Evolutionary conservation across 2,329 filamentous ascomycete genomes (phyloP), one percentile per base, ranked within the genome.

Genomic region (Neurospora sp.): DNA sequence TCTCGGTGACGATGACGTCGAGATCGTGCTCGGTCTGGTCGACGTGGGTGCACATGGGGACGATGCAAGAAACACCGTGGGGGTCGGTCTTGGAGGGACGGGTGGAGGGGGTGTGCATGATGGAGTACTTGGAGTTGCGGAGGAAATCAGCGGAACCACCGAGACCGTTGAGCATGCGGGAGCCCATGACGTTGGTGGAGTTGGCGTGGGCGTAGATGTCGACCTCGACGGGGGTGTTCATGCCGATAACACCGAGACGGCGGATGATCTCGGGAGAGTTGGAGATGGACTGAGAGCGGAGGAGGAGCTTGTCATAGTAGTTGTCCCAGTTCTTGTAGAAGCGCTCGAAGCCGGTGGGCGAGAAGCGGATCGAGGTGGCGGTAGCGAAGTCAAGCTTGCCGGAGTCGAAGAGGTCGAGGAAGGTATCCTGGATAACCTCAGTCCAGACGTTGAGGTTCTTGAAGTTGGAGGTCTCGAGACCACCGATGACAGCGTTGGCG

Each of bases 181-280:
- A 90, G 73, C 93, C 93, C 89, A 96, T 93, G 28, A 97, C 93
- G 78, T 91, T 94, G 69, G 93, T 97, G 72, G 87, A 90, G 87
- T 97, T 97, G 76, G 93, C 93, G 82, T 97, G 93, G 2, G 93
- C 93, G 82, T 97, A 97, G 77, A 97, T 96, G 81, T 97, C 93
- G 17, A 97, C 93, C 82, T 97, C 93, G 66, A 97, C 92, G 28
- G 93, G 93, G 0, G 93, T 97, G 86, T 97, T 97, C 93, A 97
- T 97, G 79, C 92, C 93, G 76, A 97, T 97, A 74, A 93, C 90
- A 72, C 93, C 93, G 1, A 97, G 84, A 36, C 93, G 88, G 69
- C 92, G 89, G 82, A 97, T 97, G 81, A 97, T 93, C 81, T 97
- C 93, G 71, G 93, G 93, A 2, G 90, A 91, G 85, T 97, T 97